Conservation (phyloP, 257 asterid genomes). For the Coffea canephora region DNA sequence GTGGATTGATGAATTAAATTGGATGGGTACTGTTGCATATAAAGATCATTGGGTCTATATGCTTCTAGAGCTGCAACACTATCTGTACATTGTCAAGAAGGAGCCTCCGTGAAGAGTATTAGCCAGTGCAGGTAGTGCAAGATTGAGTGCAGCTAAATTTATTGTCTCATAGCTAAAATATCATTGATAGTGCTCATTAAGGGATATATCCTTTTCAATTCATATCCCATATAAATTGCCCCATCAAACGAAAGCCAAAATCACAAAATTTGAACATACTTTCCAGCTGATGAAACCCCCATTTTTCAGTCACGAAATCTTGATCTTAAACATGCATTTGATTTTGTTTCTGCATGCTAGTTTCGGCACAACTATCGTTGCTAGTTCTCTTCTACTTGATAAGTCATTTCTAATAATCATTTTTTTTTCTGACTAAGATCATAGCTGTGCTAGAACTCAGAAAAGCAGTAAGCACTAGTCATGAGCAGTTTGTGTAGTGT, state of each 20-base stretch:
- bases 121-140: neutral
- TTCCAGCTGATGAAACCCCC: neutral
- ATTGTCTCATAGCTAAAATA: no score
- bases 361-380: no score
- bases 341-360: neutral
- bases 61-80: neutral
- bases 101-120: neutral
- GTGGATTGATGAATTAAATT: neutral
- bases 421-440: neutral
- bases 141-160: neutral
- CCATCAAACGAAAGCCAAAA: neutral
- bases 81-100: neutral
- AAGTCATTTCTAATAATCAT: no score
- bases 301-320: neutral
- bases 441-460: neutral
- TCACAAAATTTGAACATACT: neutral
- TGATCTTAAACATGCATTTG: neutral
- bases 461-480: neutral
- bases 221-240: neutral
- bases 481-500: neutral
- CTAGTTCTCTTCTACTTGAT: neutral
- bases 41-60: neutral
- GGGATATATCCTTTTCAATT: neutral
- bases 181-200: neutral
- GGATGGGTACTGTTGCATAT: neutral